These are phyloP conservation scores for Hortiboletus campestris DNA, from an alignment of 768 basidiomycete genomes.

Conservation along the genomic window DNA sequence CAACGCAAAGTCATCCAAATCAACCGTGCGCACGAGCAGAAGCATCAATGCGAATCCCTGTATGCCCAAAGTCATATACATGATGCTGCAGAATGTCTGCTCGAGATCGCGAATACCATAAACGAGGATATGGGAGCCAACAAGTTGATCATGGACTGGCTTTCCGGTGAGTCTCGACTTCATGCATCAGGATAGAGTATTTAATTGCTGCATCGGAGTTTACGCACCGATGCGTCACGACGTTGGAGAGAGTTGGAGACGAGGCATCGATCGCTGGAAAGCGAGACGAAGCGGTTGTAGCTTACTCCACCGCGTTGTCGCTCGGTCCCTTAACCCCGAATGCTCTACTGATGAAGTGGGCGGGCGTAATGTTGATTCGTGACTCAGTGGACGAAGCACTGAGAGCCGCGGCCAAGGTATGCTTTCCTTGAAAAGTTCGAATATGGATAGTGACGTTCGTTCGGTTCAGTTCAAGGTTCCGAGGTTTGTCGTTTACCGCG, in stretches of 20 bases:
- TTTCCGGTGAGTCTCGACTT: background rate
- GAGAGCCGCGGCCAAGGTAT: background rate
- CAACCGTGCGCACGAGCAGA: background rate
- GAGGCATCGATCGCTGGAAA: background rate
- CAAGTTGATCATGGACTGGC: background rate
- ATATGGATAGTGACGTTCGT: background rate
- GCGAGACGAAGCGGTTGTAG: background rate
- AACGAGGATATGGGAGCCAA: background rate
- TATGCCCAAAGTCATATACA: background rate
- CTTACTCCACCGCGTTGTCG: background rate
- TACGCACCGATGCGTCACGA: background rate
- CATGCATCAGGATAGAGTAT: background rate
- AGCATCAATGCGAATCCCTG: background rate
- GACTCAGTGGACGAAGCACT: background rate
- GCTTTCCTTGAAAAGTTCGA: background rate
- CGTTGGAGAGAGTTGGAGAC: background rate
- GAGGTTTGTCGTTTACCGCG: background rate
- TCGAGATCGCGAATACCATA: background rate
- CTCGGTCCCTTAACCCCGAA: background rate
- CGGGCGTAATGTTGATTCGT: background rate
- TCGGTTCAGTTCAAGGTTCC: constrained; percentile 2
- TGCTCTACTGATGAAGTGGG: background rate
- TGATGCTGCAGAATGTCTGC: background rate
- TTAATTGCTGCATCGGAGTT: background rate
- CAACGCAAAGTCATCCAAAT: background rate